Evolutionary conservation across 1,284 basidiomycete species (phyloP).

Genomic region (Salmacisia buchloeana): DNA sequence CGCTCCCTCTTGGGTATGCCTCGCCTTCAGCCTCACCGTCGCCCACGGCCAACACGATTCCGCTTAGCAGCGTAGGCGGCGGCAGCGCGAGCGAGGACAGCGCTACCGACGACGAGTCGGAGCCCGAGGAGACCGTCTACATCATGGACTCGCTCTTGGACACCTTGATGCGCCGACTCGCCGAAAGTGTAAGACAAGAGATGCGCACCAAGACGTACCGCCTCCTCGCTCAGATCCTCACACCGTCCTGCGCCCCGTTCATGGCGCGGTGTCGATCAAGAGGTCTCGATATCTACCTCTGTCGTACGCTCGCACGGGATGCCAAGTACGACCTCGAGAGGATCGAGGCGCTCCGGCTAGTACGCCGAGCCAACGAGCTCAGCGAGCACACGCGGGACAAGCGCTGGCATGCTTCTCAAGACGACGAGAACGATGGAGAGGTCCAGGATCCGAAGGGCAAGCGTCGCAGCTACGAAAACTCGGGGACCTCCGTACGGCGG

Average conservation of each 20-base stretch:
- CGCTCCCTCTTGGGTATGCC: too few relatives aligned
- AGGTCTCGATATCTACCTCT: conserved; percentile 79
- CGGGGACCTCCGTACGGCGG: too few relatives aligned
- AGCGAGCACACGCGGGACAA: conserved; percentile 52
- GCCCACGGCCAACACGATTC: too few relatives aligned
- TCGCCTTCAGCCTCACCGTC: too few relatives aligned
- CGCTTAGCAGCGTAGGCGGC: too few relatives aligned
- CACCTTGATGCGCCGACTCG: conserved; percentile 69
- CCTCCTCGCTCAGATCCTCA: conserved; percentile 72
- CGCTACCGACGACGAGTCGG: neutral
- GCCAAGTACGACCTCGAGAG: conserved; percentile 77
- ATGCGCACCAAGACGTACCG: conserved; percentile 79
- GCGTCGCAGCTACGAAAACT: conserved; percentile 89
- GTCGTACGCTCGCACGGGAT: conserved; percentile 76
- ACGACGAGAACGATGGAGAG: conserved; percentile 44
- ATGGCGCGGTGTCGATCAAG: conserved; percentile 59
- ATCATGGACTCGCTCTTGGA: neutral
- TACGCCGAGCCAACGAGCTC: conserved; percentile 70
- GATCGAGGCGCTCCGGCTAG: conserved; percentile 86
- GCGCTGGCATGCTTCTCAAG: conserved; percentile 29
- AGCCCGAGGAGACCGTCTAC: neutral
- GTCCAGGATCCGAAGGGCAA: conserved; percentile 59
- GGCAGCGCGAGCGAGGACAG: too few relatives aligned
- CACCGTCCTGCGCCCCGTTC: conserved; percentile 55
- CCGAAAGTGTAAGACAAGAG: conserved; percentile 68